Conservation (phyloP, 2,329 filamentous ascomycete genomes). For the Ophiostoma populinum region DNA sequence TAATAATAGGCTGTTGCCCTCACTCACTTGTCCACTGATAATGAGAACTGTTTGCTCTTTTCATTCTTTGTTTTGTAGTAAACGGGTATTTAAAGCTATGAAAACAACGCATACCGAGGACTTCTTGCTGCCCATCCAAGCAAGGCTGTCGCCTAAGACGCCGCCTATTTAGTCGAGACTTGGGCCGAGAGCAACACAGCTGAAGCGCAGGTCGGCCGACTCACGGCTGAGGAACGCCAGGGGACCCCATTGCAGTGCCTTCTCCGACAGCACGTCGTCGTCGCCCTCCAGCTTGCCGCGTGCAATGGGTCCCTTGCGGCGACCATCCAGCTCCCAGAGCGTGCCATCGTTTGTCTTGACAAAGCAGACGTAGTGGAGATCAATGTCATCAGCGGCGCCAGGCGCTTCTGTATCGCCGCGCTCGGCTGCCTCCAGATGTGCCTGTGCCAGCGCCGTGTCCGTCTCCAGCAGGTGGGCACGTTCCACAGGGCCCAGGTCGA, state of each 20-base stretch:
- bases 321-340: constrained; percentile 43
- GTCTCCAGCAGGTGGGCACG: constrained; percentile 63
- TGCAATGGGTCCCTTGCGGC: constrained; percentile 37
- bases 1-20: no score
- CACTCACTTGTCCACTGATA: no score
- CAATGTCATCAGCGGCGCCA: constrained; percentile 60
- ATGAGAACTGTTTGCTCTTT: no score
- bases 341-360: constrained; percentile 54
- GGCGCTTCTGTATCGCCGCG: constrained; percentile 68
- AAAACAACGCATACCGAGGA: no score
- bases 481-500: constrained; percentile 45
- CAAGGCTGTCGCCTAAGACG: no score
- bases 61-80: no score
- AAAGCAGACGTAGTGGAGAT: constrained; percentile 93
- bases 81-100: neutral
- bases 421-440: constrained; percentile 61
- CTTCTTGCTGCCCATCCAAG: no score
- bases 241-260: constrained; percentile 53
- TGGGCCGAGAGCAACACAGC: constrained; percentile 37
- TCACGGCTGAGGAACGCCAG: constrained; percentile 38
- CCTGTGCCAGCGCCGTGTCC: constrained; percentile 55
- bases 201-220: constrained; percentile 38
- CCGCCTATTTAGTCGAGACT: constrained; percentile 25
- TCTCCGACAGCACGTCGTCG: constrained; percentile 60
- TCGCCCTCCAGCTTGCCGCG: constrained; percentile 35